Base-by-base conservation (phyloP, 495 filamentous ascomycete species). In the Tetracladium marchalianum region DNA sequence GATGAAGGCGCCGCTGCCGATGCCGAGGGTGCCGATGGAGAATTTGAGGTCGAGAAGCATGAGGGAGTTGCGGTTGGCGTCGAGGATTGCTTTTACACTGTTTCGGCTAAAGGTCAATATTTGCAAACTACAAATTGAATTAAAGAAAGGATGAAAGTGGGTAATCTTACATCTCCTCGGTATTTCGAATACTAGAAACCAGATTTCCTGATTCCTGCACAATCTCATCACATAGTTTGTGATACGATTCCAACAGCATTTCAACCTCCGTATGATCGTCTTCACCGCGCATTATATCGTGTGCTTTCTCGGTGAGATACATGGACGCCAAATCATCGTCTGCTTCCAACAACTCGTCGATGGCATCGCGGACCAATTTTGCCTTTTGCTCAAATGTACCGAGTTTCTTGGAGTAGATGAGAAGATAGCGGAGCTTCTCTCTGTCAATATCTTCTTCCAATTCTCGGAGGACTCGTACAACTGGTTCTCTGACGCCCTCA, bases 31-130 rank as follows among this genome's bases (percentile, higher is more conserved):
- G 34, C 87, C 86, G 47, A 98, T 90, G 58, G 84, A 90, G 68
- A 98, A 94, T 61, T 94, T 95, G 42, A 98, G 78, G 44, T 96
- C 93, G 31, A 98, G 80, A 15, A 97, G 77, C 93, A 98, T 98
- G 54, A 98, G 84, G 15, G 87, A 86, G 73, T 98, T 98, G 50
- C 92, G 93, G 61, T 98, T 98, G 34, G 87, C 89, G 62, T 98
- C 92, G 41, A 98, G 82, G 54, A 98, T 97, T 31, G 94, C 94
- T 57, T 90, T 92, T 40, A 96, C 85, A 35, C 90, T 92, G 53
- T 40, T 41, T 27, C n/a, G 16, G 8, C 11, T 43, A 42, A 5
- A n/a, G 18, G 31, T 56, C 35, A 53, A 44, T 43, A 34, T 24
- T 2, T 32, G 11, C 15, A 16, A 24, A 8, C 2, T 33, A 11